These are phyloP conservation scores for Lipomyces starkeyi DNA, from an alignment of 805 yeast genomes.

Conservation along the genomic window DNA sequence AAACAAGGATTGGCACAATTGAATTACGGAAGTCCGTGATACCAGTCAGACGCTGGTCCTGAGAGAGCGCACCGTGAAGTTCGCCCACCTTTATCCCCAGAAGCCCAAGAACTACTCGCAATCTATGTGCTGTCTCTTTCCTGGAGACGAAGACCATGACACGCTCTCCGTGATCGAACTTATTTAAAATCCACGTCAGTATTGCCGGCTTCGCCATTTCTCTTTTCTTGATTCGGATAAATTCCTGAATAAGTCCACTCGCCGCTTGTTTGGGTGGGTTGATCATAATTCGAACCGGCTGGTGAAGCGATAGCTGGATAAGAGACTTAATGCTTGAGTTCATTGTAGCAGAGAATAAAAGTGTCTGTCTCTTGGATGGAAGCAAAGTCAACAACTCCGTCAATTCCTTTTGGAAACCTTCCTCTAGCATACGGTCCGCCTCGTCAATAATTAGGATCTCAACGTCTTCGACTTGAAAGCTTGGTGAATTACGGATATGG, in stretches of 20 bases:
- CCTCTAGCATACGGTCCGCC: constrained; percentile 99
- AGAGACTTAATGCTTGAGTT: constrained; percentile 87
- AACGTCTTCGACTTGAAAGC: constrained; percentile 86
- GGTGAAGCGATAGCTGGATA: constrained; percentile 83
- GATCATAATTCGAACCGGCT: constrained; percentile 93
- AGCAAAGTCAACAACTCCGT: constrained; percentile 85
- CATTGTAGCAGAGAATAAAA: constrained; percentile 98
- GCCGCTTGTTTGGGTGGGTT: constrained; percentile 97
- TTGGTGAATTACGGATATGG: constrained; percentile 92
- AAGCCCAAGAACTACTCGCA: constrained; percentile 84
- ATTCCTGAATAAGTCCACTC: constrained; percentile 86
- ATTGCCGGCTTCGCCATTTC: constrained; percentile 84
- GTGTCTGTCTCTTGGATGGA: constrained; percentile 91
- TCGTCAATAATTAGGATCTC: constrained; percentile 95
- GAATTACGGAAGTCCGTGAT: constrained; percentile 82
- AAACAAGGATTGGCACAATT: constrained; percentile 82
- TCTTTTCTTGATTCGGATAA: constrained; percentile 86
- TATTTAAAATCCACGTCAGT: constrained; percentile 70
- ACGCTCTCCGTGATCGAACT: constrained; percentile 71
- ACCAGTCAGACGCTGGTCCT: constrained; percentile 90
- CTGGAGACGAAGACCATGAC: constrained; percentile 90
- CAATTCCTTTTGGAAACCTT: constrained; percentile 95
- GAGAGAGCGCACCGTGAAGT: constrained; percentile 83
- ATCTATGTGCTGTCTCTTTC: constrained; percentile 86
- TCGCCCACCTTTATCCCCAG: constrained; percentile 85